Conservation (phyloP, 2,329 filamentous ascomycete genomes). For the Pseudogymnoascus sp. region DNA sequence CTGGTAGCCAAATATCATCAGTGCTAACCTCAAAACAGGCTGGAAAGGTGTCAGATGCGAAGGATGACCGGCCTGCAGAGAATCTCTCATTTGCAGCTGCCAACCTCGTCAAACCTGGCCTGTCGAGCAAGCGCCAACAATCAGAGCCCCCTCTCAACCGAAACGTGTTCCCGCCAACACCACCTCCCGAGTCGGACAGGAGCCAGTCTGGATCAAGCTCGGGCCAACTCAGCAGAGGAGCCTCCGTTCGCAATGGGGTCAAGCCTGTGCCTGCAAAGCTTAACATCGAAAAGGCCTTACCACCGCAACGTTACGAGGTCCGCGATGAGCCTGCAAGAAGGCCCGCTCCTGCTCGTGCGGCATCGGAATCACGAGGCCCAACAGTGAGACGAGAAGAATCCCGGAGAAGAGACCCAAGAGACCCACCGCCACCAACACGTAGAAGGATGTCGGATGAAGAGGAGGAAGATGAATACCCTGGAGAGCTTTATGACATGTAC, state of each 20-base stretch:
- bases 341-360: slow-evolving; percentile 39
- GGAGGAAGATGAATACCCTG: slow-evolving; percentile 55
- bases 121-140: slow-evolving; percentile 73
- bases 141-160: slow-evolving; percentile 73
- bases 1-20: slow-evolving; percentile 14
- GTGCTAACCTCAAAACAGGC: slow-evolving; percentile 30
- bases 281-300: slow-evolving; percentile 49
- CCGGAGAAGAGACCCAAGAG: slow-evolving; percentile 23
- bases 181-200: slow-evolving; percentile 82
- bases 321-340: slow-evolving; percentile 24
- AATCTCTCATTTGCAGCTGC: slow-evolving; percentile 87
- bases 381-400: slow-evolving; percentile 23
- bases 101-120: slow-evolving; percentile 80
- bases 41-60: slow-evolving; percentile 40
- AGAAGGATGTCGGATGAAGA: slow-evolving; percentile 24
- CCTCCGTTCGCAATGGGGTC: slow-evolving; percentile 52
- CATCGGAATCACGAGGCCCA: slow-evolving; percentile 41
- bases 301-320: slow-evolving; percentile 33
- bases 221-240: slow-evolving; percentile 40
- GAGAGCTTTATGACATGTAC: slow-evolving; percentile 58
- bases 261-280: slow-evolving; percentile 55
- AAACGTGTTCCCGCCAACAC: slow-evolving; percentile 93
- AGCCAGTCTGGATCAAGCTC: slow-evolving; percentile 20
- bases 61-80: slow-evolving; percentile 74
- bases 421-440: slow-evolving; percentile 18